Evolutionary conservation across 164 flowering plant species (phyloP).

Genomic region (Stephania japonica): DNA sequence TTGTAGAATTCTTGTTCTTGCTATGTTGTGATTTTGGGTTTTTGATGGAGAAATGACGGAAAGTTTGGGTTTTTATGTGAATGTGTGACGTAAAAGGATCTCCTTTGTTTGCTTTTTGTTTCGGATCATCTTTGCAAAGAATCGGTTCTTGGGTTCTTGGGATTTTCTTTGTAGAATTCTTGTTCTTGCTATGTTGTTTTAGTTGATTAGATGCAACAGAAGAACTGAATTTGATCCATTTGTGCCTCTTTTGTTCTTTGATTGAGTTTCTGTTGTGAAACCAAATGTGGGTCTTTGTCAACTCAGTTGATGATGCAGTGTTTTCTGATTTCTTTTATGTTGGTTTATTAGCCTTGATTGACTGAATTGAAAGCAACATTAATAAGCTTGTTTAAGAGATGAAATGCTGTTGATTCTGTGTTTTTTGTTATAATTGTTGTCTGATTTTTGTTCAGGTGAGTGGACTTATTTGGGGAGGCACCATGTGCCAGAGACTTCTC

Average conservation of each 20-base stretch:
- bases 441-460: constrained; percentile 22
- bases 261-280: not conserved
- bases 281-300: not conserved
- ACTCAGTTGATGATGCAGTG: not conserved
- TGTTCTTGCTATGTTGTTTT: not conserved
- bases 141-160: constrained; percentile 4
- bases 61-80: constrained; percentile 7
- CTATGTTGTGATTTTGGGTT: constrained; percentile 2
- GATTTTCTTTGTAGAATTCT: not conserved
- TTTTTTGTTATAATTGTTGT: too few relatives aligned
- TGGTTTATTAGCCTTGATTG: not conserved
- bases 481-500: constrained; percentile 20
- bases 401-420: not conserved
- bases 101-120: constrained; percentile 7
- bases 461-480: constrained; percentile 9
- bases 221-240: not conserved
- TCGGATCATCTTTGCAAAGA: constrained; percentile 6
- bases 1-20: not conserved
- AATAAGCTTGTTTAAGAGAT: not conserved
- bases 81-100: constrained; percentile 31
- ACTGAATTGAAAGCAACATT: not conserved
- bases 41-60: not conserved
- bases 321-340: not conserved
- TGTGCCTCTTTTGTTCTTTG: not conserved
- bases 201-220: not conserved